Evolutionary conservation across 2,329 filamentous ascomycete species (phyloP), one percentile per base, ranked within the genome.

Genomic region (Penicillium occitanis): DNA sequence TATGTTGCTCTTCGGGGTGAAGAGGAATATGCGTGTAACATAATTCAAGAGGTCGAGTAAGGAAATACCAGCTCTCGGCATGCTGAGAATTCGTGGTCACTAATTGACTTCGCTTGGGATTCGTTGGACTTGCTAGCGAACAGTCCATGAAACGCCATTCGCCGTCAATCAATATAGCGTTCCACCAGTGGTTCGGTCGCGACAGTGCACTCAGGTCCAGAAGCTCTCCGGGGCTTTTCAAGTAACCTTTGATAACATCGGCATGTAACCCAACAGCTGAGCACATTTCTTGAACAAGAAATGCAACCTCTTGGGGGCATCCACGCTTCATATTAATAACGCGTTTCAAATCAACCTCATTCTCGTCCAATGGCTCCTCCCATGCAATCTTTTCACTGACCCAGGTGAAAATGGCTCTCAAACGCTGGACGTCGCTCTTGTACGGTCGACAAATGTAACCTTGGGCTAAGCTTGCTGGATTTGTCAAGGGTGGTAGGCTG

Each of bases 81-180:
- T 86, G 82, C 51, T 89, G 86, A 67, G 84, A 87, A 66, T 86
- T 86, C 30, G 86, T 85, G 71, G 86, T 91, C 14, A 93, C 96
- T 78, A 96, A 98, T 37, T 88, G 82, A 17, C 82, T 84, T 58
- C 96, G 87, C 66, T 87, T 88, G 10, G 95, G 94, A 73, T 98
- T 92, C 0, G 94, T 97, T 13, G 94, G 93, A 69, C 90, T 93
- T 3, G 95, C 93, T 58, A 99, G 83, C 42, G 92, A 96, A 76
- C 92, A 95, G 77, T 99, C 95, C 82, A 99, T 92, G 70, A 98
- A 91, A 61, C 95, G 90, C 95, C 95, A 99, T 79, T 97, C 93
- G 25, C 91, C 90, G 76, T 99, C 95, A 8, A 97, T 89, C 42
- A 97, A 81, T 19, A 98, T 92, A 0, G 92, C 89, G 72, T 99